Evolutionary conservation across 371 early-diverging fungal species (phyloP).

Genomic region (Mortierella sp.): DNA sequence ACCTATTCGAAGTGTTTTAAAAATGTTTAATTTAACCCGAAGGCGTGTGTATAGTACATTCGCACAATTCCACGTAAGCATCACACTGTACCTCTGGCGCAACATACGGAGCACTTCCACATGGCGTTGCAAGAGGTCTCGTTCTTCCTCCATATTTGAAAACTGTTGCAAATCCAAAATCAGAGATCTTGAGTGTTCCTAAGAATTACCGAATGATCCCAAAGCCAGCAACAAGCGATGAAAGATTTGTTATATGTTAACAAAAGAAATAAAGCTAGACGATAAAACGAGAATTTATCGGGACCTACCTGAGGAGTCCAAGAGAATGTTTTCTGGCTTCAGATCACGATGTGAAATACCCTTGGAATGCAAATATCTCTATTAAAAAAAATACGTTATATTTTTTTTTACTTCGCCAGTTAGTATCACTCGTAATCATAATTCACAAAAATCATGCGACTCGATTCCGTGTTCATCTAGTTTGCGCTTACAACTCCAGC

Average conservation of each 20-base stretch:
- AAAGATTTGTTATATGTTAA: background rate
- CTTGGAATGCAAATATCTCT: constrained; percentile 48
- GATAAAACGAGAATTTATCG: background rate
- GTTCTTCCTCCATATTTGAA: constrained; percentile 60
- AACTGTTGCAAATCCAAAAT: constrained; percentile 94
- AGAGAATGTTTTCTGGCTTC: constrained; percentile 81
- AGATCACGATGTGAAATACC: constrained; percentile 68
- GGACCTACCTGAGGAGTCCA: constrained; percentile 58
- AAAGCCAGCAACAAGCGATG: too few relatives aligned
- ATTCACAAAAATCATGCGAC: background rate
- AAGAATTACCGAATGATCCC: background rate
- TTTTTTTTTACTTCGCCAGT: background rate
- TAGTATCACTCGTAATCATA: background rate
- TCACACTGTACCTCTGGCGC: constrained; percentile 84
- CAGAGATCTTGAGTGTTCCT: constrained; percentile 88
- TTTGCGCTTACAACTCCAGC: constrained; percentile 63
- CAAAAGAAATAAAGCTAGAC: background rate
- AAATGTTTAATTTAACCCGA: background rate
- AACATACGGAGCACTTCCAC: constrained; percentile 91
- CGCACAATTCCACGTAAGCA: constrained; percentile 39
- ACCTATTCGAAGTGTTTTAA: constrained; percentile 50
- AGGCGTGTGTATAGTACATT: background rate
- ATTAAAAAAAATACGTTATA: background rate
- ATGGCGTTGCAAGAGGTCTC: constrained; percentile 76
- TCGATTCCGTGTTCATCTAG: background rate